Evolutionary conservation across 2,329 filamentous ascomycete species (phyloP), one percentile per base, ranked within the genome.

Genomic region (Fusarium citri): DNA sequence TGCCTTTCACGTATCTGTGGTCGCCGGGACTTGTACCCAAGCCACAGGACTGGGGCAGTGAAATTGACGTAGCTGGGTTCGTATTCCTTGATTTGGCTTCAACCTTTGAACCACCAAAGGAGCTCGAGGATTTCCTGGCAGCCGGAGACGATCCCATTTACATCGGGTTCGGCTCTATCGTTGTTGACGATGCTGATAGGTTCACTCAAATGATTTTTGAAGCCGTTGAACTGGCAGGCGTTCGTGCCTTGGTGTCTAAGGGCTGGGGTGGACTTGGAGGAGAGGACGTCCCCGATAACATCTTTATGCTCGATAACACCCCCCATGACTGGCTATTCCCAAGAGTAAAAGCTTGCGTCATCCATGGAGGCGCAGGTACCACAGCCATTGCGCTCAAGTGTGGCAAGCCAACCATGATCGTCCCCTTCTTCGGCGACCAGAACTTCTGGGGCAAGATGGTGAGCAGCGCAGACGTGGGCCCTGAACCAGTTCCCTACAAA

Each of bases 361-460:
- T 93, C 65, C 92, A 94, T 68, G 92, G 92, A n/a, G 92, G 92
- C 15, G 92, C 92, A 1, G 92, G 92, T 3, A 94, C 92, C 0
- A 92, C 91, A 1, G 92, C 92, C 3, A 91, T 91, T 48, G 91
- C 91, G 2, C 82, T 94, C 31, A 92, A 91, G 76, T 91, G 87
- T 67, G 92, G 86, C 6, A 88, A 87, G 72, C 92, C 92, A 0
- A 93, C 90, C 8, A 91, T 93, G 87, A 87, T 94, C 26, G 89
- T 94, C 3, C 92, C 92, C 0, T 94, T 94, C 79, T 94, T 94
- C 69, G 92, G 92, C 5, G 92, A 94, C 74, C 92, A 94, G 77
- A 86, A 90, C 50, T 94, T 94, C 76, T 94, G 92, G 92, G 92
- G 91, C 4, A 83, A 84, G 20, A 92, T 92, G 88, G 84, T 94